Percentiles rank a stretch among this genome's conserved stretches.
Conservation (phyloP, 176 grass and related monocot genomes). For the Thalia dealbata region DNA sequence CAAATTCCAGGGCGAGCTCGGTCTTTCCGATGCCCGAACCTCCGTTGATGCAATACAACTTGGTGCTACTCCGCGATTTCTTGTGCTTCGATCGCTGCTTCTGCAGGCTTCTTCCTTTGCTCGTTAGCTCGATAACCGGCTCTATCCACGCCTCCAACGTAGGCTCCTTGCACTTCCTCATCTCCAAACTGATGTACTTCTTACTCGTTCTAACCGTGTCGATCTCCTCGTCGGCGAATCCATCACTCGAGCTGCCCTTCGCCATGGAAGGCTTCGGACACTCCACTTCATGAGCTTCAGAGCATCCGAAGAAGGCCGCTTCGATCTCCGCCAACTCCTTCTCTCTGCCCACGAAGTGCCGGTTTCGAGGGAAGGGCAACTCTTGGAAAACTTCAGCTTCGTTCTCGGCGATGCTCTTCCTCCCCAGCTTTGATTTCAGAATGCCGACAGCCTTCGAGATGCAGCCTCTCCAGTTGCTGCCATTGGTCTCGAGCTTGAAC, state of each 20-base stretch:
- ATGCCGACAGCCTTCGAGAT: slow-evolving; percentile 44
- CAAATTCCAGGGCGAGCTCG: slow-evolving; percentile 81
- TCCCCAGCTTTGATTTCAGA: slow-evolving; percentile 71
- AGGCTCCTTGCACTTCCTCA: slow-evolving; percentile 93
- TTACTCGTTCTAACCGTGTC: slow-evolving; percentile 56
- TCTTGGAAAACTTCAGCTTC: slow-evolving; percentile 44
- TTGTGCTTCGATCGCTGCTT: slow-evolving; percentile 73
- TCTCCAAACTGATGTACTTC: slow-evolving; percentile 70
- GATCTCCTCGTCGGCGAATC: slow-evolving; percentile 81
- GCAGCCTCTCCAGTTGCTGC: slow-evolving; percentile 71
- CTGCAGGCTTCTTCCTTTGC: slow-evolving; percentile 64
- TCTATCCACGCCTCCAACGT: slow-evolving; percentile 95
- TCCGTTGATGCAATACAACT: slow-evolving; percentile 64
- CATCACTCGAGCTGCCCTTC: slow-evolving; percentile 66
- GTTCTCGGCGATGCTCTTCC: slow-evolving; percentile 67
- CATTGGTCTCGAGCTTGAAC: slow-evolving; percentile 80
- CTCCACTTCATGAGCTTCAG: slow-evolving; percentile 66
- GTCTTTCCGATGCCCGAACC: slow-evolving; percentile 83
- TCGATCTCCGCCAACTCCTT: slow-evolving; percentile 91
- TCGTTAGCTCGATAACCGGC: slow-evolving; percentile 62
- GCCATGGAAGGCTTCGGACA: slow-evolving; percentile 31
- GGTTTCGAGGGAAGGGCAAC: slow-evolving; percentile 62
- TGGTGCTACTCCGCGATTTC: slow-evolving; percentile 56
- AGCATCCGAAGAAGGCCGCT: slow-evolving; percentile 61
- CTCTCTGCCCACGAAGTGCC: slow-evolving; percentile 84